Base-by-base conservation (phyloP, 2,329 filamentous ascomycete species). In the Oidium heveae region DNA sequence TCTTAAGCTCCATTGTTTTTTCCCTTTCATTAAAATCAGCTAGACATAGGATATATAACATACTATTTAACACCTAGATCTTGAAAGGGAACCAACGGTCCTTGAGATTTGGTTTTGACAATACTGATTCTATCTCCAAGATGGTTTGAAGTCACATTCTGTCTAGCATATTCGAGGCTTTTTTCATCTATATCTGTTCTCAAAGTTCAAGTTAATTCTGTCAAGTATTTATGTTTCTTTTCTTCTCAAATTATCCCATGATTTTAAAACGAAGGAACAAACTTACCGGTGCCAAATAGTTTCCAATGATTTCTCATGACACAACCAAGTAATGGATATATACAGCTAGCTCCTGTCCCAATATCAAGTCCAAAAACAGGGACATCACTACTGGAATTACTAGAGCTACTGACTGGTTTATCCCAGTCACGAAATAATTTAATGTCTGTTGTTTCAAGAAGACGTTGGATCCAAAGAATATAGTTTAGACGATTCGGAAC, bases 261-360 rank as follows among this genome's bases (percentile, higher is more conserved):
- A 32, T 32, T 8, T 5, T 32, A 8, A 32, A 32, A 32, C 7
- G 9, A 32, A 32, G 3, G 43, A 7, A 24, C 32, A 53, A n/a
- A 18, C 37, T 52, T 61, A 73, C 73, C 73, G 54, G 82, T 86
- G 1, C 76, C 84, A 34, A 80, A 66, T 59, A 88, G 87, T 1
- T 68, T 72, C 88, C 88, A 96, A 3, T 65, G 67, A 1, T 75
- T 72, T 0, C 84, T 74, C 56, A 82, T 76, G 0, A 72, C 67
- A 60, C 83, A 85, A 20, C 80, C 86, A 0, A 98, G 73, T 1
- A 96, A 74, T 1, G 88, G 83, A 64, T 96, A 98, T 61, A 98
- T 94, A 61, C 82, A 82, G 60, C 86, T 93, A 16, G 89, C 85
- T 1, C 91, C 91, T 0, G 87, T 93, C 43, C 91, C 91, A 58